Evolutionary conservation across 192 early-diverging fungal genomes (phyloP), one percentile per base, ranked within the genome.

Genomic region (Funneliformis geosporum): DNA sequence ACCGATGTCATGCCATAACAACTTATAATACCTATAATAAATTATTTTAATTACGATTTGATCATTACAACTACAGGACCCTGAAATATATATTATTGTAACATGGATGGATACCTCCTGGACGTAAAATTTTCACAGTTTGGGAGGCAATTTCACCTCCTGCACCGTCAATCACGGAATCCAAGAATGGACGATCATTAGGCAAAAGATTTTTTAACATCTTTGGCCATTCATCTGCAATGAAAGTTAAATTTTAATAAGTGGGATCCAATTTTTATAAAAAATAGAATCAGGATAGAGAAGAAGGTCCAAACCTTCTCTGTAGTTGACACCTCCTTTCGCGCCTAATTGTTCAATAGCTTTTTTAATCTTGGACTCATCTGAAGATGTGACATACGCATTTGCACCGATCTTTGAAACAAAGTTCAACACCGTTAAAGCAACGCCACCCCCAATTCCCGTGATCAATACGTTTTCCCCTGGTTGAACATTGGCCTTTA

Each of bases 361-460:
- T 42, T 81, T 78, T 23, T 82, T 47, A 28, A 94, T 90, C 84
- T 94, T 94, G n/a, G 82, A 84, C 1, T 86, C 84, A 38, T 84
- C 84, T 21, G 89, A 90, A 42, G 90, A 91, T 5, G 92, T 93
- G 40, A 94, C 93, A 83, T 85, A 92, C 1, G 93, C 93, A 44
- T 91, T 85, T 14, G 92, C 92, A 10, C 93, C 93, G 11, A 81
- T 83, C 21, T 91, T 88, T 11, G 93, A 83, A 28, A 87, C 86
- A 80, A 94, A 92, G 67, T 90, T 86, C 43, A 94, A 69, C 12
- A 91, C 91, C 78, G 88, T 86, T 21, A 93, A 73, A 0, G 92
- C 93, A 59, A 92, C 91, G 44, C 93, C 93, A 65, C 93, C 93
- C 38, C 93, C 93, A 81, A 94, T 94, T 59, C 93, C 93, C 40